phyloP scores from a whole-genome alignment of 2,329 filamentous ascomycete species.

The Chaetomium sp. region DNA sequence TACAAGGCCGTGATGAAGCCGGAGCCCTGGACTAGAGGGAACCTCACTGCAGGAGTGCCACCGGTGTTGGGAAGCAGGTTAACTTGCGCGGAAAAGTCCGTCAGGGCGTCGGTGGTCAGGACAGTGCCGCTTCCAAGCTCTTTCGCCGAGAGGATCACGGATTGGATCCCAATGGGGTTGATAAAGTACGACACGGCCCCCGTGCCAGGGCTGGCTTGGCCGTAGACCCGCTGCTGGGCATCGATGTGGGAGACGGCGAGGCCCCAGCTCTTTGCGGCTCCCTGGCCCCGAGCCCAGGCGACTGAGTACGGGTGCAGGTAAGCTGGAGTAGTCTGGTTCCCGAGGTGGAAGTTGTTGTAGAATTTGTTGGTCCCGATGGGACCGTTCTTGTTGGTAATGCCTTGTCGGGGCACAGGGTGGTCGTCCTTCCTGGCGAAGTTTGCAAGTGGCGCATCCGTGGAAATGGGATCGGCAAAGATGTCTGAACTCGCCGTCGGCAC shows the following conservation, averaged over 20 bases:
- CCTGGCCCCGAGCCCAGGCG: conserved; percentile 59
- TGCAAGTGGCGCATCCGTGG: conserved; percentile 43
- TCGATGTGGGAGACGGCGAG: conserved; percentile 72
- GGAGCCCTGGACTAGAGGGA: conserved; percentile 86
- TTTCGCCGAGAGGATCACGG: conserved; percentile 68
- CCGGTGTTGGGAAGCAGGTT: conserved; percentile 54
- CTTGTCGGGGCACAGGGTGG: conserved; percentile 52
- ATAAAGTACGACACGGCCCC: conserved; percentile 65
- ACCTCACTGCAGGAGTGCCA: conserved; percentile 57
- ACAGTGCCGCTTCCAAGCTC: conserved; percentile 60
- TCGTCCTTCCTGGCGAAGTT: conserved; percentile 43
- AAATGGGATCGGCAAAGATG: conserved; percentile 52
- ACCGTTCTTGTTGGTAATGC: conserved; percentile 36
- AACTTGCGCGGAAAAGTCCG: conserved; percentile 57
- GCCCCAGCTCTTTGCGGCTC: conserved; percentile 63
- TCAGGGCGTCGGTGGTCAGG: conserved; percentile 48
- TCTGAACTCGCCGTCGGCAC: conserved; percentile 32
- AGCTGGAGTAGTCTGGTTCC: conserved; percentile 58
- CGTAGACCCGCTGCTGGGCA: conserved; percentile 59
- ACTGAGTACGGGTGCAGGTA: conserved; percentile 74
- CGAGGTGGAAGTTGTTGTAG: conserved; percentile 74
- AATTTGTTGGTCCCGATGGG: conserved; percentile 74
- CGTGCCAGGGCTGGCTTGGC: conserved; percentile 47
- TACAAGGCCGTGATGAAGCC: conserved; percentile 78
- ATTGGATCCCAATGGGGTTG: conserved; percentile 77